These are phyloP conservation scores for Paulownia fortunei DNA, from an alignment of 257 asterid genomes.

Conservation along the genomic window DNA sequence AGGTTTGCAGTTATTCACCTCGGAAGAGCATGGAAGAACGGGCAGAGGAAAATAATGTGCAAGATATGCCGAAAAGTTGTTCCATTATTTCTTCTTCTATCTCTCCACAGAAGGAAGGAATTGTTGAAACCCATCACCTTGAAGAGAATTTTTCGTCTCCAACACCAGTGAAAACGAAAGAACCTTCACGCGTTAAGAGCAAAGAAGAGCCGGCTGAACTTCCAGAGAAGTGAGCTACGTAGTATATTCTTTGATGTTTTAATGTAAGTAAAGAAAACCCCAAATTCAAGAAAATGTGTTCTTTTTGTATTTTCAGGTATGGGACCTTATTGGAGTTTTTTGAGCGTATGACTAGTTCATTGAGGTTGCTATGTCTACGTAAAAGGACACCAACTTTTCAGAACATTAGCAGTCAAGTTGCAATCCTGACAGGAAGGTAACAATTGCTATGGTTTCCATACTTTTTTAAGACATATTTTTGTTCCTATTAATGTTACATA, in stretches of 20 bases:
- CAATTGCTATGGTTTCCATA: neutral
- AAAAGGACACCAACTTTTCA: constrained; percentile 59
- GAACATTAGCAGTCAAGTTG: constrained; percentile 66
- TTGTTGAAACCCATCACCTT: constrained; percentile 26
- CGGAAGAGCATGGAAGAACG: constrained; percentile 45
- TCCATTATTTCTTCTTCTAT: constrained; percentile 19
- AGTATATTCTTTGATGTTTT: constrained; percentile 18
- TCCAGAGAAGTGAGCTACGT: constrained; percentile 65
- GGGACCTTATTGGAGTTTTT: constrained; percentile 51
- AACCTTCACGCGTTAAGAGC: constrained; percentile 49
- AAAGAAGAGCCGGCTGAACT: constrained; percentile 42
- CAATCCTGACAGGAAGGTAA: constrained; percentile 74
- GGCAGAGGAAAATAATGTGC: constrained; percentile 22
- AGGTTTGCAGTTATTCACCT: constrained; percentile 6
- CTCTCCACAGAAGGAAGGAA: constrained; percentile 30
- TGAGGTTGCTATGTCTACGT: constrained; percentile 68
- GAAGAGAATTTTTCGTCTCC: constrained; percentile 52
- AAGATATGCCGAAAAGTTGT: constrained; percentile 3
- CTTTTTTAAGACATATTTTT: neutral
- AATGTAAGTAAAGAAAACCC: neutral
- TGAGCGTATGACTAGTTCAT: constrained; percentile 64
- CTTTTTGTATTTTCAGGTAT: constrained; percentile 54
- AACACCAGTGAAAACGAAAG: constrained; percentile 69
- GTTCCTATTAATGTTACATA: neutral
- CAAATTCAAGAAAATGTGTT: neutral